Evolutionary conservation across 75 land plant species (phyloP).

Genomic region (Sequoiadendron giganteum): DNA sequence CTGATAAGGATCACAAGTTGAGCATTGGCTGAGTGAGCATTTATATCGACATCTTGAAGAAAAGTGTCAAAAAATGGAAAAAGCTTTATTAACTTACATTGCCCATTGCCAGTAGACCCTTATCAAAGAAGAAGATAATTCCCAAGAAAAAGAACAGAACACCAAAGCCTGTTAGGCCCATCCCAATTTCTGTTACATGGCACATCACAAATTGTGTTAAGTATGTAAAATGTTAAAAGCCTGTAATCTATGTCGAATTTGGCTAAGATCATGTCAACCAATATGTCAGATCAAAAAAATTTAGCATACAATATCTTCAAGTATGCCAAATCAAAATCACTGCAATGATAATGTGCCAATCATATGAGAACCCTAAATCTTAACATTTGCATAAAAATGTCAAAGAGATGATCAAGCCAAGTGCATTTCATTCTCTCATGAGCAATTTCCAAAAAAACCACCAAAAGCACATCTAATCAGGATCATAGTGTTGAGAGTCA

Average conservation of each 20-base stretch:
- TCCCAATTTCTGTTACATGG: slow-evolving; percentile 72
- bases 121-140: slow-evolving; percentile 86
- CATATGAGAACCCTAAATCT: not conserved
- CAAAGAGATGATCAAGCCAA: not conserved
- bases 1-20: slow-evolving; percentile 35
- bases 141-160: slow-evolving; percentile 85
- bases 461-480: not conserved
- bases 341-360: not conserved
- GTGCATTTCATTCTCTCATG: not conserved
- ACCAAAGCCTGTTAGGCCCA: slow-evolving; percentile 91
- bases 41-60: not conserved
- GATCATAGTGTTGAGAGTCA: no score
- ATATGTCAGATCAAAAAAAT: not conserved
- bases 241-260: not conserved
- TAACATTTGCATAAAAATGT: not conserved
- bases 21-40: not conserved
- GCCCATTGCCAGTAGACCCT: slow-evolving; percentile 90
- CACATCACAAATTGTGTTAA: not conserved
- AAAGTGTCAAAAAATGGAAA: not conserved
- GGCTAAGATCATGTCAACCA: not conserved
- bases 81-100: slow-evolving; percentile 49
- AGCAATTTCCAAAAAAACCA: not conserved
- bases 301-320: not conserved
- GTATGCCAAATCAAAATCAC: not conserved
- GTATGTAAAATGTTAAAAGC: not conserved